Conservation (phyloP, 768 basidiomycete species). For the Trametes gibbosa region DNA sequence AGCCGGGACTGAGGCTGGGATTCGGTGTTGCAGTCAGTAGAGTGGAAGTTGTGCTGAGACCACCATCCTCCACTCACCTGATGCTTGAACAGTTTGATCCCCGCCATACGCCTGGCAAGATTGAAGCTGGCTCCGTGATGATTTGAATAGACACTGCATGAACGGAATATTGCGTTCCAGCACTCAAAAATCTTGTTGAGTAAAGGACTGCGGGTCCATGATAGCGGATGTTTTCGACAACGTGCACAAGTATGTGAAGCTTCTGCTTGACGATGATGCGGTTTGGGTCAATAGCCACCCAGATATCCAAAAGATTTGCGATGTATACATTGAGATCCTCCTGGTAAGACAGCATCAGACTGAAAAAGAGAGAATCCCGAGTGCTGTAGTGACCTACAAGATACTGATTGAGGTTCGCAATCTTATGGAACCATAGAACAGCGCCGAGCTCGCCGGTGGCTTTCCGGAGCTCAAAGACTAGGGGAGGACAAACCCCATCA, state of each 20-base stretch:
- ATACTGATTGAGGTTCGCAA: slow-evolving; percentile 13
- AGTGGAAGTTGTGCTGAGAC: neutral
- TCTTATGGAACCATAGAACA: slow-evolving; percentile 16
- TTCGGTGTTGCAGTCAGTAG: too few relatives aligned
- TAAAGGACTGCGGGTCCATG: slow-evolving; percentile 35
- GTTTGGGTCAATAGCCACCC: slow-evolving; percentile 11
- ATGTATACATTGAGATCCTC: slow-evolving; percentile 15
- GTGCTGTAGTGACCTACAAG: slow-evolving; percentile 11
- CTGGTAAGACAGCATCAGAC: slow-evolving; percentile 2
- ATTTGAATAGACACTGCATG: slow-evolving; percentile 40
- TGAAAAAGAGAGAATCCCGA: too few relatives aligned
- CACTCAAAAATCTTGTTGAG: slow-evolving; percentile 40
- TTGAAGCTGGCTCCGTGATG: slow-evolving; percentile 36
- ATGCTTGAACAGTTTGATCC: slow-evolving; percentile 26
- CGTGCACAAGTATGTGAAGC: slow-evolving; percentile 19
- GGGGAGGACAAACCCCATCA: slow-evolving; percentile 7
- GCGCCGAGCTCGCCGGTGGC: slow-evolving; percentile 18
- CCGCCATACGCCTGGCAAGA: slow-evolving; percentile 16
- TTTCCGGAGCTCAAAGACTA: slow-evolving; percentile 12
- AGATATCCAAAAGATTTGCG: slow-evolving; percentile 19
- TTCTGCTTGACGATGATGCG: slow-evolving; percentile 19
- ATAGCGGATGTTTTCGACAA: slow-evolving; percentile 17
- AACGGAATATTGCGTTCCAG: slow-evolving; percentile 42
- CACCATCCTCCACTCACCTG: slow-evolving; percentile 25
- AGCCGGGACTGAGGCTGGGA: too few relatives aligned